Evolutionary conservation across 1,139 yeast species (phyloP), one percentile per base, ranked within the genome.

Genomic region (Taphrina sp.): DNA sequence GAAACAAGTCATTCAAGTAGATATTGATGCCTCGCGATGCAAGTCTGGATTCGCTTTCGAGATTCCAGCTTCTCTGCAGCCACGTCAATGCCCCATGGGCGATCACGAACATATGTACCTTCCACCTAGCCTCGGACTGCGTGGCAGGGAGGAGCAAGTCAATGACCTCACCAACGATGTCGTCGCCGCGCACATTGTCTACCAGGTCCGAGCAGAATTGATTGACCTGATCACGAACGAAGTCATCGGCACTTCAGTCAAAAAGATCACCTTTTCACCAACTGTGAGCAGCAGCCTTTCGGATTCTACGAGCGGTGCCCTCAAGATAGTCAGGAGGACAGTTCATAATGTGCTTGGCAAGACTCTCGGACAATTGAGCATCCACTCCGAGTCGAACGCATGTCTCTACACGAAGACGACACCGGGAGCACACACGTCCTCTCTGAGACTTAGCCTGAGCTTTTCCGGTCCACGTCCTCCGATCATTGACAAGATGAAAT

Each of bases 31-130:
- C 12, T 31, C 31, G 1, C 23, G 17, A 7, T 26, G 22, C 3
- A 33, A 31, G 12, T 24, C 54, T 12, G 26, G 34, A 3, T 49
- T 49, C 37, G 39, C 46, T 17, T 24, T 49, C 37, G 38, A 39
- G 34, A 20, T 49, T 12, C 54, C 54, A 12, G 39, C 36, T 7
- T 31, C 31, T 17, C 12, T 49, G 36, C 54, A 49, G 44, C 54
- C 54, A 3, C 31, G 37, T 4, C 54, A 49, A 49, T 49, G 54
- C 23, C 54, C 54, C 8, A 28, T 49, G 31, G 46, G 46, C 1
- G 39, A 49, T 24, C 24, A 12, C 7, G 16, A 14, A 0, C 54
- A 49, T 22, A 39, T 49, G 5, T 28, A 23, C n/a, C 54, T 49
- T 14, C 46, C 54, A n/a, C 54, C 54, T 12, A 10, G 28, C 4